phyloP scores from a whole-genome alignment of 371 early-diverging fungal genomes.

The Mucor irregularis region DNA sequence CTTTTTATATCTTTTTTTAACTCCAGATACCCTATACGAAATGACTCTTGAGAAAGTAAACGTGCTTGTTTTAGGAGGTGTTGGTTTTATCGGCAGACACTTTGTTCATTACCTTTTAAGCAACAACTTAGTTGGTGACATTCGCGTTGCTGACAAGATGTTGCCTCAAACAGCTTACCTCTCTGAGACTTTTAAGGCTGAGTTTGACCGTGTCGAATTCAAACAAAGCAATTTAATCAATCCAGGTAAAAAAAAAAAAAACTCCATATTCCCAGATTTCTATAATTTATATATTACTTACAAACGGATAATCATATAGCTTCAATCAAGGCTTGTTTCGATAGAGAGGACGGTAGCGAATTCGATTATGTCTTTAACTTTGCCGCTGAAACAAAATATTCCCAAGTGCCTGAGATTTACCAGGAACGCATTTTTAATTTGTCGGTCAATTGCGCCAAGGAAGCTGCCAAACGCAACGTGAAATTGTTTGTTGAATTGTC shows the following conservation, averaged over 20 bases:
- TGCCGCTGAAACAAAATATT: constrained; percentile 91
- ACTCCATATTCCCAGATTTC: not conserved
- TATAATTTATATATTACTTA: not conserved
- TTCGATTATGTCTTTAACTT: constrained; percentile 91
- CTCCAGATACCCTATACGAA: not conserved
- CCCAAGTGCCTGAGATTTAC: constrained; percentile 83
- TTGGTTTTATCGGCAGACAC: constrained; percentile 85
- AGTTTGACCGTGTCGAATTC: constrained; percentile 77
- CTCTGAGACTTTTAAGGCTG: constrained; percentile 60
- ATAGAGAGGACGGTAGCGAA: constrained; percentile 61
- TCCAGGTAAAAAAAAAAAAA: constrained; percentile 55
- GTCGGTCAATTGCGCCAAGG: constrained; percentile 73
- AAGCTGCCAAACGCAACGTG: constrained; percentile 77
- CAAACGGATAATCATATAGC: constrained; percentile 27
- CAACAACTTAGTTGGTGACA: constrained; percentile 60
- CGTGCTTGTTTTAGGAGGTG: constrained; percentile 81
- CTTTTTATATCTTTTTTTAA: not conserved
- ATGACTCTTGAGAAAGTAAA: constrained; percentile 20
- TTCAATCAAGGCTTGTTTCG: constrained; percentile 75
- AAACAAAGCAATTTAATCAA: constrained; percentile 82
- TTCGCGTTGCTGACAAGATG: constrained; percentile 91
- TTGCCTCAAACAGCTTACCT: constrained; percentile 87
- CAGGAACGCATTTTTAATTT: constrained; percentile 81
- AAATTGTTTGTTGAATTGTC: constrained; percentile 82
- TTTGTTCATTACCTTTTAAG: constrained; percentile 73